These are phyloP conservation scores for Zizania latifolia DNA, from an alignment of 176 grass and related monocot species.

Conservation along the genomic window DNA sequence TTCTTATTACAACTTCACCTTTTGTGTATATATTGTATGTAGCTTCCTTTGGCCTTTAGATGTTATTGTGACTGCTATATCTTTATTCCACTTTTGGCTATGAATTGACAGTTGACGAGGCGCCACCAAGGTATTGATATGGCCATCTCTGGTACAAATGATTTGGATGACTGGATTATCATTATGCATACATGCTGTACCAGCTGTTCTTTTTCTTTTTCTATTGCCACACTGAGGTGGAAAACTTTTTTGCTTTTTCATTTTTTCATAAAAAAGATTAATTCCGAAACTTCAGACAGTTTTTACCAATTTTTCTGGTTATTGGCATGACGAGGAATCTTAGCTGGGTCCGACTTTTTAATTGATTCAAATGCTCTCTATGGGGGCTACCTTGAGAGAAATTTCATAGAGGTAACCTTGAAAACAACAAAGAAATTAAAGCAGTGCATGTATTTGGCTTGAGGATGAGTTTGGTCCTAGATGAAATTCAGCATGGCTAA, in stretches of 20 bases:
- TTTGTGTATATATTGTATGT: background rate
- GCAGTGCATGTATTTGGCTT: background rate
- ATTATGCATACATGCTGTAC: background rate
- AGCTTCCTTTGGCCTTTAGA: background rate
- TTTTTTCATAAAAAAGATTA: background rate
- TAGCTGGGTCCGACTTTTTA: too few species aligned
- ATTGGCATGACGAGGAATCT: background rate
- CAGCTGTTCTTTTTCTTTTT: background rate
- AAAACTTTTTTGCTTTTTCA: background rate
- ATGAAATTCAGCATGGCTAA: too few species aligned
- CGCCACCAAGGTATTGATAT: background rate
- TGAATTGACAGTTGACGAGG: background rate
- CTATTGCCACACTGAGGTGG: background rate
- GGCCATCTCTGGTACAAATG: constrained; percentile 5
- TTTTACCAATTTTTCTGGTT: background rate
- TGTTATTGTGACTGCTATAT: background rate
- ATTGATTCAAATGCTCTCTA: too few species aligned
- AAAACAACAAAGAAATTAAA: background rate
- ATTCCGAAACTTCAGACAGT: background rate
- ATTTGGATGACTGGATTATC: background rate
- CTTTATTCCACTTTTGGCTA: background rate
- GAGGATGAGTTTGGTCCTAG: background rate
- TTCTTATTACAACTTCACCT: background rate
- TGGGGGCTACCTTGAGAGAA: too few species aligned
- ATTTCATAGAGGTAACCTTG: background rate